These are phyloP conservation scores for Phytophthora aleatoria DNA, from an alignment of 352 stramenopile species.

Conservation along the genomic window DNA sequence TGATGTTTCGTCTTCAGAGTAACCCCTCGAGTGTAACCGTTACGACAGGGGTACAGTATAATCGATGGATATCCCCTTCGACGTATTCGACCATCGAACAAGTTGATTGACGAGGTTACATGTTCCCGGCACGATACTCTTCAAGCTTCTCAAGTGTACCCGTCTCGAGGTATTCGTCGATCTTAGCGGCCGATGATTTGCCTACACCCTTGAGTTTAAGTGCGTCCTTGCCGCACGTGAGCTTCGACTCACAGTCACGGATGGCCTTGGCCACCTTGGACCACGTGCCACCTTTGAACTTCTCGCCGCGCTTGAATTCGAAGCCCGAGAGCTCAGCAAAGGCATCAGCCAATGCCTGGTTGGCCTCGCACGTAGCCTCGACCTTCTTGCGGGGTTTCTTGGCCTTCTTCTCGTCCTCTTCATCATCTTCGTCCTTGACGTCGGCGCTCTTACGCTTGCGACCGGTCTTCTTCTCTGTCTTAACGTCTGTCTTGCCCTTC, in stretches of 20 bases:
- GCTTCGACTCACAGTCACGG: slow-evolving; percentile 62
- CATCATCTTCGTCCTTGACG: slow-evolving; percentile 44
- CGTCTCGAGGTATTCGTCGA: slow-evolving; percentile 88
- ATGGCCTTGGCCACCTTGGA: slow-evolving; percentile 89
- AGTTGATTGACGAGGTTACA: slow-evolving; percentile 43
- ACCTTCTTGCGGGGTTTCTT: slow-evolving; percentile 69
- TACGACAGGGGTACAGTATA: no score
- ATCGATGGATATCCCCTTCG: no score
- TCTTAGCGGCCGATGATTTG: slow-evolving; percentile 80
- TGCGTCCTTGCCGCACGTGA: slow-evolving; percentile 78
- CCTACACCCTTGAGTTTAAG: slow-evolving; percentile 86
- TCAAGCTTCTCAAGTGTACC: slow-evolving; percentile 81
- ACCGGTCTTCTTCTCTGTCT: slow-evolving; percentile 45
- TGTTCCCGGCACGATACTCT: slow-evolving; percentile 85
- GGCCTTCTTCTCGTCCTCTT: slow-evolving; percentile 48
- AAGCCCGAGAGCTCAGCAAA: slow-evolving; percentile 87
- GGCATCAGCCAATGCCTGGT: slow-evolving; percentile 72
- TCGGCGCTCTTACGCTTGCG: slow-evolving; percentile 36
- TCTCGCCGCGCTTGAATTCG: slow-evolving; percentile 88
- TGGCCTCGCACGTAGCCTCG: slow-evolving; percentile 56
- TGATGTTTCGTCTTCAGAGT: background rate
- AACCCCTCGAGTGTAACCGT: no score
- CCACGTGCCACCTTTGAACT: slow-evolving; percentile 87
- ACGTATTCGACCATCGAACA: no score
- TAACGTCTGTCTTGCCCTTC: slow-evolving; percentile 18